phyloP scores from a whole-genome alignment of 2,329 filamentous ascomycete genomes.

The Xylariaceae sp. region DNA sequence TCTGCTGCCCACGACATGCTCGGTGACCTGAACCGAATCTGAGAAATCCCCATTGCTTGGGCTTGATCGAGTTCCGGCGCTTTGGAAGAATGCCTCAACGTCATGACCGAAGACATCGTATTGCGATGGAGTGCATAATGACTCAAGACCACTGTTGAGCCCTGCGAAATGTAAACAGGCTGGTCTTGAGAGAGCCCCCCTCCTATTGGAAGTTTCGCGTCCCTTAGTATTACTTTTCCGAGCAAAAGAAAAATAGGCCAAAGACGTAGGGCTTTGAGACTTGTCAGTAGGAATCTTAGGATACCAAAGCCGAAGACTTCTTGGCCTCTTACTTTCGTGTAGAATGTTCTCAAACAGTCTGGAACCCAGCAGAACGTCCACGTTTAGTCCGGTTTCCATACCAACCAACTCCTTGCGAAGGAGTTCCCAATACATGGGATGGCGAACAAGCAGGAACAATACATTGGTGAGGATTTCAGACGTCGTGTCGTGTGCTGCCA shows the following conservation, averaged over 20 bases:
- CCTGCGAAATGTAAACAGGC: slow-evolving; percentile 8
- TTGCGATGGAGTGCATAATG: slow-evolving; percentile 10
- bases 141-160: slow-evolving; percentile 5
- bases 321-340: slow-evolving; percentile 7
- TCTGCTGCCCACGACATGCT: slow-evolving; percentile 10
- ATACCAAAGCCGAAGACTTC: background rate
- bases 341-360: slow-evolving; percentile 6
- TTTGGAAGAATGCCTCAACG: slow-evolving; percentile 10
- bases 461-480: slow-evolving; percentile 9
- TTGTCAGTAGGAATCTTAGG: background rate
- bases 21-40: slow-evolving; percentile 10
- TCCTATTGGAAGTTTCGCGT: slow-evolving; percentile 8
- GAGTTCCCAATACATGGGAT: slow-evolving; percentile 7
- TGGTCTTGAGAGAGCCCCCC: slow-evolving; percentile 3
- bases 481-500: slow-evolving; percentile 13
- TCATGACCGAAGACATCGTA: slow-evolving; percentile 9
- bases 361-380: slow-evolving; percentile 1
- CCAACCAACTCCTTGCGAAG: slow-evolving; percentile 8
- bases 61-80: slow-evolving; percentile 10
- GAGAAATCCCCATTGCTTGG: slow-evolving; percentile 9
- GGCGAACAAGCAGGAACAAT: slow-evolving; percentile 7
- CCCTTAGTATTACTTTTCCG: slow-evolving; percentile 4
- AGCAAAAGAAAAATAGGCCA: slow-evolving; percentile 10
- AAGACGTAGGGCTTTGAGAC: slow-evolving; percentile 7
- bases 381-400: slow-evolving; percentile 1